Evolutionary conservation across 179 eudicot species (phyloP), one percentile per base, ranked within the genome.

Genomic region (Beta macrorhiza): DNA sequence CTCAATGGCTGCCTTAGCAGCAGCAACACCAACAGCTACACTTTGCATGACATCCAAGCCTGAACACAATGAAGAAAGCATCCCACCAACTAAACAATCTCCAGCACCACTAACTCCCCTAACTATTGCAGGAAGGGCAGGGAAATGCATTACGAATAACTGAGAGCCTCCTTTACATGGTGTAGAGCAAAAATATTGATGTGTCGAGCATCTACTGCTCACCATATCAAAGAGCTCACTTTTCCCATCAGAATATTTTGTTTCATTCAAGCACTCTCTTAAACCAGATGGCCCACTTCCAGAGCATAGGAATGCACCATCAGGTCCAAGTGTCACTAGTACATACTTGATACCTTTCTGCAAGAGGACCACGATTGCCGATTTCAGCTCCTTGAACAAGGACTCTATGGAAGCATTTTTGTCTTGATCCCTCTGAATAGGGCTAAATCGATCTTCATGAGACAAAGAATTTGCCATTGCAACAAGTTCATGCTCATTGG

Each of bases 1-100:
- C 80, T 91, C 91, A 78, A 96, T 88, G 63, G 97, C 89, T 32
- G 89, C 92, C 86, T 91, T 96, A 49, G 99, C 98, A 51, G 99
- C 87, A 58, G 99, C 98, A 78, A 91, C 83, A 79, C 99, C 99
- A 79, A 91, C 97, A 11, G 99, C 93, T 47, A 96, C 80, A 81
- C 99, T 91, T 80, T 94, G 98, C 90, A 90, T 86, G 59, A 96
- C 74, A 86, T 91, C 88, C 80, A 96, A 88, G 68, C 99, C 99
- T 8, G 92, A 86, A 85, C 90, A 94, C 74, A 92, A 53, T 57
- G 96, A 88, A 61, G 99, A 92, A 74, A 96, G 59, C 29, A 89
- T 68, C 65, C 97, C 99, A 68, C 98, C 98, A 82, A 94, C 99
- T 77, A 96, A 86, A 83, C 98, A 96, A 89, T 96, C 98, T 71